A percentile compares a stretch with the other conserved stretches of the same genome.
These are phyloP conservation scores for Scytalidium sp. DNA, from an alignment of 2,329 filamentous ascomycete species.

Conservation along the genomic window DNA sequence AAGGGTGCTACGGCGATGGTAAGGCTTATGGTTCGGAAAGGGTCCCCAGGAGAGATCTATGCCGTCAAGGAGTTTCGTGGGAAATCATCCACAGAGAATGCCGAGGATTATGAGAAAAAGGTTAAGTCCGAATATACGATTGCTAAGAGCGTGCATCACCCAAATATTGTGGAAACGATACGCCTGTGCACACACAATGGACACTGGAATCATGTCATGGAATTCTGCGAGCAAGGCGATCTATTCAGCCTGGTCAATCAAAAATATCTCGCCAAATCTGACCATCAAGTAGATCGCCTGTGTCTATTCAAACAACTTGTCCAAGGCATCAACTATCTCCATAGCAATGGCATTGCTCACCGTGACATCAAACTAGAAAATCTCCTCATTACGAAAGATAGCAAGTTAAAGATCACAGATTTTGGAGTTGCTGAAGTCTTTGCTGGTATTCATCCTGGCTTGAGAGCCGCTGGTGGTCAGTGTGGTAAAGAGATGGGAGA, in stretches of 20 bases:
- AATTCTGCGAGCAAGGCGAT: constrained; percentile 82
- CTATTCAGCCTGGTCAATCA: constrained; percentile 73
- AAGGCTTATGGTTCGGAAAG: constrained; percentile 73
- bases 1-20: constrained; percentile 83
- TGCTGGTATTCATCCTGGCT: constrained; percentile 74
- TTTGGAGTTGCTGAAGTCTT: constrained; percentile 91
- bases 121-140: constrained; percentile 91
- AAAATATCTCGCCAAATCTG: constrained; percentile 61
- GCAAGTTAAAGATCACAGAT: constrained; percentile 86
- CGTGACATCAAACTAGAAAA: constrained; percentile 92
- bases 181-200: constrained; percentile 71
- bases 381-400: constrained; percentile 72
- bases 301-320: constrained; percentile 90
- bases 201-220: constrained; percentile 90
- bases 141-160: constrained; percentile 79
- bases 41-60: constrained; percentile 60
- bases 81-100: constrained; percentile 65
- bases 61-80: constrained; percentile 87
- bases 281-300: constrained; percentile 64
- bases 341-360: constrained; percentile 81
- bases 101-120: constrained; percentile 78
- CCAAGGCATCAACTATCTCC: constrained; percentile 78
- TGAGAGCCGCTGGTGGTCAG: constrained; percentile 68
- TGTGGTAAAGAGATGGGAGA: constrained; percentile 72
- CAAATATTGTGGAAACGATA: constrained; percentile 81